Evolutionary conservation across 2,329 filamentous ascomycete species (phyloP).

Genomic region (Fusarium brachygibbosum): DNA sequence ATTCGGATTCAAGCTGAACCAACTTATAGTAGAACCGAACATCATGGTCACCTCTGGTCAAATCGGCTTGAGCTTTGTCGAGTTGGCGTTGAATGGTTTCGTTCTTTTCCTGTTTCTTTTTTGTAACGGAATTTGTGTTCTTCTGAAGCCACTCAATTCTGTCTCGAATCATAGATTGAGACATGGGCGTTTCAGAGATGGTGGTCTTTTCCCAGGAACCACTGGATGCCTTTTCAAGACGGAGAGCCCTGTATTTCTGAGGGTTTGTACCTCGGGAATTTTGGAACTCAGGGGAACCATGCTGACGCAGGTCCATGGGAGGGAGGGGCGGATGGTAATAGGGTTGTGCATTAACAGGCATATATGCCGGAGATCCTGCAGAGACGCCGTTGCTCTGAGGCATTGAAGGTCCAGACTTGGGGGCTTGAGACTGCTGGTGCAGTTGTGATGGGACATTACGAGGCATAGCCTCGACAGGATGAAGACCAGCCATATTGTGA

Average conservation of each 20-base stretch:
- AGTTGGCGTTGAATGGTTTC: conserved; percentile 59
- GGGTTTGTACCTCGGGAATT: conserved; percentile 57
- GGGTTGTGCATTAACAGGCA: conserved; percentile 11
- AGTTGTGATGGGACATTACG: conserved; percentile 14
- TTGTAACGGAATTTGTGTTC: conserved; percentile 49
- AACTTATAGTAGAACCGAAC: conserved; percentile 57
- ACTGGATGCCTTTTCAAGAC: conserved; percentile 57
- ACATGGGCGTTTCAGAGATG: conserved; percentile 53
- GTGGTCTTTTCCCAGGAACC: conserved; percentile 58
- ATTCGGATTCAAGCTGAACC: conserved; percentile 60
- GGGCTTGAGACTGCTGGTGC: conserved; percentile 19
- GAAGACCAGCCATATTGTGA: conserved; percentile 26
- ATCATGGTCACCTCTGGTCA: conserved; percentile 55
- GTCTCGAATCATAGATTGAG: conserved; percentile 54
- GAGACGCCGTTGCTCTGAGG: conserved; percentile 13
- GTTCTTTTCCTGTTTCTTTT: conserved; percentile 58
- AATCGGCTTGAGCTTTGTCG: conserved; percentile 54
- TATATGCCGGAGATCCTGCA: conserved; percentile 15
- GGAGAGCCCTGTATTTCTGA: conserved; percentile 57
- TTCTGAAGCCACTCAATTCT: conserved; percentile 57
- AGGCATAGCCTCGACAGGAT: conserved; percentile 26
- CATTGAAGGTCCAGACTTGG: conserved; percentile 6
- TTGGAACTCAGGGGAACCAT: conserved; percentile 44
- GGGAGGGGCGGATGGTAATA: conserved; percentile 31
- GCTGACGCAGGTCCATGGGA: conserved; percentile 37